Base-by-base conservation (phyloP, 306 rosid species). In the Aeschynomene evenia region DNA sequence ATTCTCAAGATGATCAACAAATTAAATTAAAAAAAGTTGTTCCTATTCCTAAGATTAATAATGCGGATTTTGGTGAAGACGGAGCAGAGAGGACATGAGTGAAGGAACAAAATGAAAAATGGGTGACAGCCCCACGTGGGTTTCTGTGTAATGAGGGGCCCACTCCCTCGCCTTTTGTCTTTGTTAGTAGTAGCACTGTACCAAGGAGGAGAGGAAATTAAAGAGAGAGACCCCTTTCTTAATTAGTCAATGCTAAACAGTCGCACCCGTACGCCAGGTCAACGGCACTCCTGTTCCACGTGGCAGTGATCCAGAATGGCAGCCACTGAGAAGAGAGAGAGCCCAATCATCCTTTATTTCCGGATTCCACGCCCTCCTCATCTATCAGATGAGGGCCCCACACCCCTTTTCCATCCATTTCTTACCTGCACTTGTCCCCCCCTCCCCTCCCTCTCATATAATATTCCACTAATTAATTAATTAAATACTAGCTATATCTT, bases 101-200 rank as follows among this genome's bases (percentile, higher is more conserved):
- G 43, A 37, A 10, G 13, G 4, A 37, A 37, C 43, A 13, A 1
- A 40, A 13, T 5, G 8, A 0, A 9, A 11, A 2, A n/a, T n/a
- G 51, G 9, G n/a, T 2, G 39, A 42, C 84, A 75, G 24, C 20
- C 62, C 63, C 80, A 81, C 72, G 77, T 78, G 85, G 69, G 56
- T 23, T 46, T 22, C 23, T 55, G 13, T 54, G 29, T 37, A 6
- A 40, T 1, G 61, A 2, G 70, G 65, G 69, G 15, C 70, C 56
- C 66, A 28, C 5, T 0, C 24, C 5, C 49, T 18, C 0, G 20
- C 5, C 56, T 23, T 36, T 28, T 18, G n/a, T 36, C 26, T n/a
- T n/a, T 54, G 23, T 15, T 10, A 18, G 6, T 4, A n/a, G n/a
- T n/a, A n/a, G n/a, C n/a, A 14, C 51, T n/a, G 3, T 12, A 40